Percentiles rank a stretch among this genome's conserved stretches.
These are phyloP conservation scores for Neurospora sp. DNA, from an alignment of 2,329 filamentous ascomycete genomes.

Conservation along the genomic window DNA sequence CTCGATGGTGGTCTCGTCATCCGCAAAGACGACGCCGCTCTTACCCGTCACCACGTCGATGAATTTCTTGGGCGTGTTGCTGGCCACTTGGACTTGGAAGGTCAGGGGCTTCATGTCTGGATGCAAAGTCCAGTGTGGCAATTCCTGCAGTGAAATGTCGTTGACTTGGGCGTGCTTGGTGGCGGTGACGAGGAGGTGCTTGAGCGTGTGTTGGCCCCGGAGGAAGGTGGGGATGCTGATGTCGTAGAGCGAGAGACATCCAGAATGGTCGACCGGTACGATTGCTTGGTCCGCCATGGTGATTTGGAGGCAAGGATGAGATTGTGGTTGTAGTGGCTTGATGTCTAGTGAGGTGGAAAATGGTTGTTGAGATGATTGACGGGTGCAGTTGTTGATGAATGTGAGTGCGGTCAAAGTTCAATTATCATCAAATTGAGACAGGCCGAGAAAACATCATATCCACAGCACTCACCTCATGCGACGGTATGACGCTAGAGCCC, in stretches of 20 bases:
- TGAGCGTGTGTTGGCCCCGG: neutral
- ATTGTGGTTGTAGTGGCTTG: neutral
- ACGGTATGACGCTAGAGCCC: neutral
- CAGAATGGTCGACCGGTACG: too few species aligned
- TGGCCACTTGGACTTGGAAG: conserved; percentile 25
- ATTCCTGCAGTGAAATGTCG: neutral
- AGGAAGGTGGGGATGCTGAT: conserved; percentile 1
- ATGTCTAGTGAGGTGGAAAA: neutral
- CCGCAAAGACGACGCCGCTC: conserved; percentile 15
- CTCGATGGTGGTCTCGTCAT: conserved; percentile 24
- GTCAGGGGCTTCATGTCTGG: conserved; percentile 27
- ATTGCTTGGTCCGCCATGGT: neutral
- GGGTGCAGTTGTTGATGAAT: neutral
- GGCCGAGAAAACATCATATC: neutral
- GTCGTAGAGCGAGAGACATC: neutral
- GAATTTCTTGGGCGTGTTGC: conserved; percentile 20
- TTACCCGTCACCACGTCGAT: conserved; percentile 20
- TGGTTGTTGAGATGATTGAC: neutral
- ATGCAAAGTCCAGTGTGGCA: neutral
- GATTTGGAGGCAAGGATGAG: neutral
- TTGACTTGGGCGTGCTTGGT: neutral
- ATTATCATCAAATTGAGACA: neutral
- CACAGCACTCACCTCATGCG: neutral
- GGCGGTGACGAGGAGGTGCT: neutral
- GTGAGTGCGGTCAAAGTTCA: neutral